Conservation (phyloP, 164 flowering plant species). For the Platanus orientalis region DNA sequence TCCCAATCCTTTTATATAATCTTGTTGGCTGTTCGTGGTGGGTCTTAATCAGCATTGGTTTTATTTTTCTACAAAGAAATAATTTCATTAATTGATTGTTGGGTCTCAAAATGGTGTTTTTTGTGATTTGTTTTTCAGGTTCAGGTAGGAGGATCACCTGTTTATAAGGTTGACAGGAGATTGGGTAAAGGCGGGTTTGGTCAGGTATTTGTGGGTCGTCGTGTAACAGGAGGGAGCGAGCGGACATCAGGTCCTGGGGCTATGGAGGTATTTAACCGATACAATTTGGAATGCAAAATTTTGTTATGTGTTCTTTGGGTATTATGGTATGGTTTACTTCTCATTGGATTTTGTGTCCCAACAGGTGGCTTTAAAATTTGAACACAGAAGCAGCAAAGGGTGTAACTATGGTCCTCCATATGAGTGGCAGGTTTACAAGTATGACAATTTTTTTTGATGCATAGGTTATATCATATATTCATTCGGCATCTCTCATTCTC, state of each 20-base stretch:
- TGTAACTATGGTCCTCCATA: slow-evolving; percentile 91
- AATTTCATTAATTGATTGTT: too few relatives aligned
- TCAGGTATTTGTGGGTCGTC: slow-evolving; percentile 97
- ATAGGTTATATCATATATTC: too few relatives aligned
- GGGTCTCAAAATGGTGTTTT: too few relatives aligned
- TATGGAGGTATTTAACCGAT: slow-evolving; percentile 44
- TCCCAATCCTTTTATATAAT: too few relatives aligned
- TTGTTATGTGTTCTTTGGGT: too few relatives aligned
- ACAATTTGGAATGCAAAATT: too few relatives aligned
- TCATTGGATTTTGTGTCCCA: slow-evolving; percentile 1
- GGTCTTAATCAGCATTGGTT: too few relatives aligned
- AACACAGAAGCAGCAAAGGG: slow-evolving; percentile 89
- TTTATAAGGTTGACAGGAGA: slow-evolving; percentile 77
- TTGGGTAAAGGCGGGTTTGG: slow-evolving; percentile 98
- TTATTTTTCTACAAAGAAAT: too few relatives aligned
- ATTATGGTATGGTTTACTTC: not conserved
- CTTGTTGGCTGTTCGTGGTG: too few relatives aligned
- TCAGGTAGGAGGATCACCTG: slow-evolving; percentile 86
- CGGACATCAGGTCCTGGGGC: slow-evolving; percentile 58
- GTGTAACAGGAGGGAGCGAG: slow-evolving; percentile 65
- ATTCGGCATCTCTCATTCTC: not conserved
- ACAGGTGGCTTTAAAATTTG: slow-evolving; percentile 89
- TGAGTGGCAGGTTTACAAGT: slow-evolving; percentile 97
- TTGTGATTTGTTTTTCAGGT: slow-evolving; percentile 42
- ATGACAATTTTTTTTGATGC: slow-evolving; percentile 10